A percentile compares a stretch with the other conserved stretches of the same genome.
Evolutionary conservation across 2,329 filamentous ascomycete species (phyloP).

Genomic region (Cladosporium colombiae): DNA sequence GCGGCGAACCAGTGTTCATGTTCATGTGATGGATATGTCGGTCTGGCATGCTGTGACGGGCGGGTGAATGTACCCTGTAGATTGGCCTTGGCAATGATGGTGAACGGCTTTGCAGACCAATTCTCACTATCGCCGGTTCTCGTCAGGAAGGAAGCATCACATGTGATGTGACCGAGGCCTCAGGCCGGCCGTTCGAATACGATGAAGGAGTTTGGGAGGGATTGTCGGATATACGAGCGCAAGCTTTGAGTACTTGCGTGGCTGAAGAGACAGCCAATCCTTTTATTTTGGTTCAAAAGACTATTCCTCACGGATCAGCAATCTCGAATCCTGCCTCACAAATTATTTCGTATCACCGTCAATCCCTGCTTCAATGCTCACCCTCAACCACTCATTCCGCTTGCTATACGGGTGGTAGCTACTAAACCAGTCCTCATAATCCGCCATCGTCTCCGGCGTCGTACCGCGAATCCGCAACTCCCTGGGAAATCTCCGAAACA

Average conservation of each 20-base stretch:
- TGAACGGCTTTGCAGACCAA: background rate
- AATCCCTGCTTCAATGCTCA: background rate
- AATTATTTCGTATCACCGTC: background rate
- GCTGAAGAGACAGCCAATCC: background rate
- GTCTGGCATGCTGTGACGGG: background rate
- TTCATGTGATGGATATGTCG: background rate
- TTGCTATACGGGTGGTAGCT: conserved; percentile 16
- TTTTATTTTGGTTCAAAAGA: background rate
- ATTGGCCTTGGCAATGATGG: background rate
- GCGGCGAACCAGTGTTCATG: background rate
- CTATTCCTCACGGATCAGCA: background rate
- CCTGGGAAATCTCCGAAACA: background rate
- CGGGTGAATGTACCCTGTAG: background rate
- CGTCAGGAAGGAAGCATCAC: background rate
- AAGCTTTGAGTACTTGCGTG: background rate
- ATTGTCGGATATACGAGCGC: background rate
- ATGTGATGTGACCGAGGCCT: background rate
- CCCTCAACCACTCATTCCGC: conserved; percentile 16
- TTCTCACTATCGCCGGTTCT: background rate
- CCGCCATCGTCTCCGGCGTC: conserved; percentile 31
- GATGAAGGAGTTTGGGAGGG: background rate
- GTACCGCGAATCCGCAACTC: conserved; percentile 9
- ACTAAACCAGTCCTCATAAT: conserved; percentile 37
- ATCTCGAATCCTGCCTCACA: background rate
- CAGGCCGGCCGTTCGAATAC: background rate